Evolutionary conservation across 176 grass and related monocot species (phyloP).

Genomic region (Aegilops sharonensis): DNA sequence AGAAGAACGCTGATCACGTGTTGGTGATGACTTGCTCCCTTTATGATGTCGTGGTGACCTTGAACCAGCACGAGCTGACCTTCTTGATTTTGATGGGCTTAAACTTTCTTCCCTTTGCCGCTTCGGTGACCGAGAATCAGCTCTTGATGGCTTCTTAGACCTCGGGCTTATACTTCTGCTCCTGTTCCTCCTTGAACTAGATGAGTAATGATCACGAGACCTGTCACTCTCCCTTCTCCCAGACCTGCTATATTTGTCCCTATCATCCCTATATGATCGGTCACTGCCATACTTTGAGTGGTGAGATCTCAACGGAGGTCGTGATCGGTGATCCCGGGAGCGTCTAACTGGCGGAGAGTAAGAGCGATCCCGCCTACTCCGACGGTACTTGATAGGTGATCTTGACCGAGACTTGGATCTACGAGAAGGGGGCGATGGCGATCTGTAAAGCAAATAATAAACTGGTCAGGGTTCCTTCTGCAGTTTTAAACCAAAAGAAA

Average conservation of each 20-base stretch:
- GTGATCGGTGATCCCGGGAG: slow-evolving; percentile 52
- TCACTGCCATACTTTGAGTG: slow-evolving; percentile 56
- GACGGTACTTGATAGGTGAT: slow-evolving; percentile 86
- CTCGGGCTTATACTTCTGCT: slow-evolving; percentile 77
- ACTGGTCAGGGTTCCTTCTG: slow-evolving; percentile 18
- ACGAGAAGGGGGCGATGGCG: slow-evolving; percentile 47
- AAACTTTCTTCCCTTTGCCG: slow-evolving; percentile 48
- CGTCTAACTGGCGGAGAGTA: slow-evolving; percentile 68
- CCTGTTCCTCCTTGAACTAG: slow-evolving; percentile 74
- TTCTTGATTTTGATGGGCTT: slow-evolving; percentile 56
- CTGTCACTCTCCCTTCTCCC: slow-evolving; percentile 53
- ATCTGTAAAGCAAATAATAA: slow-evolving; percentile 60
- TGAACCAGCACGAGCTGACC: slow-evolving; percentile 49
- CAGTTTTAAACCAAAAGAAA: slow-evolving; percentile 26
- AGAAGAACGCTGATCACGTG: slow-evolving; percentile 43
- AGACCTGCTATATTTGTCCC: slow-evolving; percentile 56
- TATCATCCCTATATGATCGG: slow-evolving; percentile 57
- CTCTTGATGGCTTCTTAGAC: slow-evolving; percentile 57
- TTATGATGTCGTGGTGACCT: slow-evolving; percentile 57
- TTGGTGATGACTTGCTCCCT: slow-evolving; percentile 58
- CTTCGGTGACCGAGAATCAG: slow-evolving; percentile 59
- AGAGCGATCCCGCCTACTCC: slow-evolving; percentile 68
- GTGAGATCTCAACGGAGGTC: slow-evolving; percentile 68
- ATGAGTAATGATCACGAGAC: slow-evolving; percentile 60
- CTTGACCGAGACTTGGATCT: slow-evolving; percentile 82